Base-by-base conservation (phyloP, 768 basidiomycete genomes). In the Collybia sordida region DNA sequence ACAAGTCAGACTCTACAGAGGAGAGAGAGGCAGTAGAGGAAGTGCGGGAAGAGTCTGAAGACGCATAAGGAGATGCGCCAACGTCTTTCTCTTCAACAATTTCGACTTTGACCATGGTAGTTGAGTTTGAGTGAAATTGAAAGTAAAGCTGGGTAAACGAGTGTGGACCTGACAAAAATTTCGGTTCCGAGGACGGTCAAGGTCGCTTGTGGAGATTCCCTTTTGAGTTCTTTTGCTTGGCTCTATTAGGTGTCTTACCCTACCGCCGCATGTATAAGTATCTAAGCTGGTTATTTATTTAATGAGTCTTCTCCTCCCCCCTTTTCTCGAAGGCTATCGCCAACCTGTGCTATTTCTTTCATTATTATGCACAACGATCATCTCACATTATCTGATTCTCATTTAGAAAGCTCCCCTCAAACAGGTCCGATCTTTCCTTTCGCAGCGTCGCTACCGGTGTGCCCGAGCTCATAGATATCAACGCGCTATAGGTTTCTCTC, bases 91-190 rank as follows among this genome's bases (percentile, higher is more conserved):
- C 87, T 55, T 90, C 86, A 55, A 90, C 86, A 64, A 90, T 89
- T 72, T 93, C 84, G 59, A 97, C 90, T 60, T 93, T 93, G 81
- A 97, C 94, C 93, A 94, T 94, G 72, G 59, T 69, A 53, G 52
- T 62, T 54, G 45, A 45, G 7, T 43, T 8, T 31, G 14, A 44
- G 21, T 19, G 27, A n/a, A 22, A 41, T 15, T 31, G 31, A 31
- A 14, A 11, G 31, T 11, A 31, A 31, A 31, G 9, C 31, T 31
- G 31, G 11, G 14, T 14, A 6, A 31, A 31, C 50, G 46, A 52
- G 42, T 55, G n/a, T n/a, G n/a, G n/a, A n/a, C n/a, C n/a, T n/a
- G n/a, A 51, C 41, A 52, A 51, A 58, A 60, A 48, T 53, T 59
- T 59, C 64, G 64, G 64, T 47, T 49, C 64, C 64, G 64, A 64